Evolutionary conservation across 352 stramenopile genomes (phyloP), one percentile per base, ranked within the genome.

Genomic region (Pythium rishiriense): DNA sequence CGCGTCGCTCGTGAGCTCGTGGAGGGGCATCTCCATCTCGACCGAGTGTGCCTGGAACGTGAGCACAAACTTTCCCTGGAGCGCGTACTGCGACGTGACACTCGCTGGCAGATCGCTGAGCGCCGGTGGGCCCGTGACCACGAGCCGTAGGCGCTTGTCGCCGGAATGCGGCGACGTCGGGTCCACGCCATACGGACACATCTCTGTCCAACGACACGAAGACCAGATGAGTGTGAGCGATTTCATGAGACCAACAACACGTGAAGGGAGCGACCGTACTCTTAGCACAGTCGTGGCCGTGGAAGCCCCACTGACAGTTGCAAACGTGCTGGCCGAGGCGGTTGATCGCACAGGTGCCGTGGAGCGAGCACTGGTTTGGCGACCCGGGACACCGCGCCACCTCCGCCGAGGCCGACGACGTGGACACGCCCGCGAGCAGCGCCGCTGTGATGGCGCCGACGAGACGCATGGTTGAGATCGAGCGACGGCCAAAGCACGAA

Each of bases 221-320:
- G 7, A 6, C 4, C 17, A n/a, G 21, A 43, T 11, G 31, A 37
- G 31, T 6, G 6, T 37, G 31, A 37, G 31, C 31, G 31, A 37
- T 11, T 21, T 46, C 12, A 17, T 29, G 19, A 17, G 33, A 37
- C 17, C 51, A 57, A 37, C 31, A 37, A 37, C 6, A 37, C 31
- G 6, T 37, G 31, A 6, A 11, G 6, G 29, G 45, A 29, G 19
- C 4, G 33, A 29, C 73, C 79, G 53, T 54, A 91, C 83, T 87
- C 59, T 67, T 79, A 48, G 74, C 69, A 64, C 83, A 93, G 70
- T 91, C 83, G n/a, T 49, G 61, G 28, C 58, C 75, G 7, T 72
- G 74, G 55, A 83, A 91, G 2, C 83, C 81, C 83, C 83, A 91
- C 46, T 91, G 78, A 51, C 83, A 93, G 57, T 91, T 93, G 74